Percentiles rank a stretch among this genome's conserved stretches.
Evolutionary conservation across 1,284 basidiomycete genomes (phyloP).

Genomic region (Ceraceosorus guamensis): DNA sequence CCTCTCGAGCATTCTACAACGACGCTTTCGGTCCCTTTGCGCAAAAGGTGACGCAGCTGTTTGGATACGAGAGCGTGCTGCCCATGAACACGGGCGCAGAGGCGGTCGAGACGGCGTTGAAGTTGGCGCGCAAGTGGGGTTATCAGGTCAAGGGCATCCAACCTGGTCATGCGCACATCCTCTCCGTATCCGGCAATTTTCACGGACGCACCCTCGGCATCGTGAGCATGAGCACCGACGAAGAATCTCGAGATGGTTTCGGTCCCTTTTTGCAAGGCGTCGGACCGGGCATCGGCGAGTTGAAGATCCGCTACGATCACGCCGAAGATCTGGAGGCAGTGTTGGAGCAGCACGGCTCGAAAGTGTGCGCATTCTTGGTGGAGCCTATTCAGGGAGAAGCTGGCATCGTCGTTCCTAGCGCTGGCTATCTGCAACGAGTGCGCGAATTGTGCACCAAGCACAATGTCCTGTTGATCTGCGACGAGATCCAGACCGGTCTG

Average conservation of each 20-base stretch:
- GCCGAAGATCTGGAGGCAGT: slow-evolving; percentile 71
- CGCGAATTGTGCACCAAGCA: slow-evolving; percentile 82
- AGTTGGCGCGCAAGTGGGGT: slow-evolving; percentile 49
- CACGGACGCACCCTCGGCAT: slow-evolving; percentile 88
- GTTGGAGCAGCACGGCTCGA: slow-evolving; percentile 70
- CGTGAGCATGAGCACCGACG: slow-evolving; percentile 92
- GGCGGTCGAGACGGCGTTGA: slow-evolving; percentile 75
- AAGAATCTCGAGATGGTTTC: slow-evolving; percentile 76
- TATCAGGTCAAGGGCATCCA: slow-evolving; percentile 65
- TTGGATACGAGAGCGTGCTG: slow-evolving; percentile 67
- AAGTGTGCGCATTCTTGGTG: slow-evolving; percentile 85
- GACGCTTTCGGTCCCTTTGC: slow-evolving; percentile 82
- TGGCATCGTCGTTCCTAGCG: slow-evolving; percentile 86
- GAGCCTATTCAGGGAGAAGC: slow-evolving; percentile 99
- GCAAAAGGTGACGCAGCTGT: slow-evolving; percentile 69
- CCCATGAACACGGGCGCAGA: slow-evolving; percentile 99
- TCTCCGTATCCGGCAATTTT: slow-evolving; percentile 85
- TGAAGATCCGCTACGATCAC: slow-evolving; percentile 42
- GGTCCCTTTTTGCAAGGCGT: slow-evolving; percentile 83
- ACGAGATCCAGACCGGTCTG: slow-evolving; percentile 84
- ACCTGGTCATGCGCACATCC: slow-evolving; percentile 76
- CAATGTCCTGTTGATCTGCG: slow-evolving; percentile 89
- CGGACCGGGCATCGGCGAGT: slow-evolving; percentile 57
- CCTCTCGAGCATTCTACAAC: slow-evolving; percentile 94
- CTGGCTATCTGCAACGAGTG: slow-evolving; percentile 72